Evolutionary conservation across 2,329 filamentous ascomycete species (phyloP), one percentile per base, ranked within the genome.

Genomic region (Leptographium wingfieldii): DNA sequence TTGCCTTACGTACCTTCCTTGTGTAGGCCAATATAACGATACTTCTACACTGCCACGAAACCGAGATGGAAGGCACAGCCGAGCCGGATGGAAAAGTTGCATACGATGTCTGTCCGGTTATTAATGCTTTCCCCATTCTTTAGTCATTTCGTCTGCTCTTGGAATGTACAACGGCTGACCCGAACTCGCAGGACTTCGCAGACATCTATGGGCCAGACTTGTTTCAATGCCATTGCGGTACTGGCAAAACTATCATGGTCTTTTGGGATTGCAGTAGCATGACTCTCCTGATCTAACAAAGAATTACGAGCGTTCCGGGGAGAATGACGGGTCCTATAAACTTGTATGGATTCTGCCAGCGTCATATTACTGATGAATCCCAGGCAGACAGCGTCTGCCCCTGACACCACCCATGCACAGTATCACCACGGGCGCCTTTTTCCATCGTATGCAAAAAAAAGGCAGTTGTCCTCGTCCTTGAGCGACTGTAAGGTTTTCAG

Each of bases 401-500:
- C 19, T 46, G 19, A 46, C 10, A 9, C 43, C 19, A 9, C 19
- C 5, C 19, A 46, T 19, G 19, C 43, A 7, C 1, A n/a, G 1
- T 9, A 6, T 60, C 56, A 71, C 68, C 69, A 71, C 11, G 66
- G 64, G 10, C 62, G 57, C 56, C 61, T 60, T 12, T 62, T 55
- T 1, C 69, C 69, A 5, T 60, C 29, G 40, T 66, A 55, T 10
- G 58, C 56, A 9, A 63, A 67, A 31, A 69, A 71, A 16, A 58
- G 57, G 1, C 60, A 66, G 22, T 65, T 70, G 55, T 71, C 68
- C 48, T 76, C 73, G 14, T 81, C 78, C 68, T 94, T 88, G 14
- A 84, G 75, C 12, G 83, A 79, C 62, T 83, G 84, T 55, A 99
- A 74, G 72, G 96, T 85, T 69, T 84, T 83, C 64, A 99, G 73